Evolutionary conservation across 768 basidiomycete genomes (phyloP).

Genomic region (Mycena belliarum): DNA sequence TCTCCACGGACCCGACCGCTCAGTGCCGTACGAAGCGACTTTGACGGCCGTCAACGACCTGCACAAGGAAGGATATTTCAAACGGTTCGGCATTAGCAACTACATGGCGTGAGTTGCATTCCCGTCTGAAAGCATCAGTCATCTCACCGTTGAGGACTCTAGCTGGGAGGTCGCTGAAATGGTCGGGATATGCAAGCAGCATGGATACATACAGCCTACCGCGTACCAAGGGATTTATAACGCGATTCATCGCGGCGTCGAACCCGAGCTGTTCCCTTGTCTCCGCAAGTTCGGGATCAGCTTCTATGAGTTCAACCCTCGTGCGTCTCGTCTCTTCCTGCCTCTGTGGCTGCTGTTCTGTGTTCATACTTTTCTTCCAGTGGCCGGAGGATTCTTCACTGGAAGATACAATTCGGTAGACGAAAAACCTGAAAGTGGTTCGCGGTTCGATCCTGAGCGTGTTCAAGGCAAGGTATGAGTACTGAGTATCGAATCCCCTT

Average conservation of each 20-base stretch:
- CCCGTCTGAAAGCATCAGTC: not conserved
- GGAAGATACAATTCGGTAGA: conserved; percentile 47
- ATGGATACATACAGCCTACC: conserved; percentile 54
- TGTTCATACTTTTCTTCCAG: conserved; percentile 33
- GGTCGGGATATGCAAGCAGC: conserved; percentile 53
- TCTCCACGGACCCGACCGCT: conserved; percentile 61
- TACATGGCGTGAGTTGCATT: conserved; percentile 43
- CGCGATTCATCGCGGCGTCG: conserved; percentile 39
- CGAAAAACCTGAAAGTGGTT: conserved; percentile 45
- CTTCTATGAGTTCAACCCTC: conserved; percentile 57
- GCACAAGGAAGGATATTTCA: conserved; percentile 58
- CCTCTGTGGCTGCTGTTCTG: no score
- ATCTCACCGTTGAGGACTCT: not conserved
- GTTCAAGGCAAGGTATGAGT: conserved; percentile 47
- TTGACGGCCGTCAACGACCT: conserved; percentile 53
- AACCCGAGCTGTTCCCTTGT: conserved; percentile 53
- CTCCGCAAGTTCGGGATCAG: conserved; percentile 58
- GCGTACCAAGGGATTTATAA: conserved; percentile 54
- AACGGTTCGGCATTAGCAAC: conserved; percentile 63
- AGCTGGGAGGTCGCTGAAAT: conserved; percentile 67
- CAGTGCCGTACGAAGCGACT: conserved; percentile 57
- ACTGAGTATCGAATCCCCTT: not conserved
- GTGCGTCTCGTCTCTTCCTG: conserved; percentile 29
- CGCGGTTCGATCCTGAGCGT: conserved; percentile 51
- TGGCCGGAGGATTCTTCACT: conserved; percentile 60